Percentiles rank a stretch among this genome's conserved stretches.
Conservation (phyloP, 1,284 basidiomycete species). For the Ustilago lituana region DNA sequence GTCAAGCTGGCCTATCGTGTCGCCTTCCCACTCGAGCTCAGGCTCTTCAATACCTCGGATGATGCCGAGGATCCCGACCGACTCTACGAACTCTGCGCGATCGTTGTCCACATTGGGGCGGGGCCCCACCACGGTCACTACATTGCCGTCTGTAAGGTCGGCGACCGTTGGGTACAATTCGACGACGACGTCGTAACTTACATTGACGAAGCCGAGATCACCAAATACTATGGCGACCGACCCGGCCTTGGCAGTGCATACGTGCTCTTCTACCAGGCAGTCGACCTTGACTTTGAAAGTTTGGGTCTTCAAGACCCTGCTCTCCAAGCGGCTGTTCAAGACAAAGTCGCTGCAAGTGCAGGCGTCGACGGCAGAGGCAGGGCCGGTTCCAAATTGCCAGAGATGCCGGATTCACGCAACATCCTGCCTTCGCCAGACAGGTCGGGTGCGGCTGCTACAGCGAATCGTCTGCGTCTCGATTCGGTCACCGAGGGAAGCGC, state of each 20-base stretch:
- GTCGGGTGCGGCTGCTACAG: slow-evolving; percentile 21
- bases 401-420: slow-evolving; percentile 13
- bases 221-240: slow-evolving; percentile 93
- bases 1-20: slow-evolving; percentile 96
- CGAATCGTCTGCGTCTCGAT: slow-evolving; percentile 26
- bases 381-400: slow-evolving; percentile 20
- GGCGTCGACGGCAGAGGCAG: slow-evolving; percentile 32
- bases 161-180: slow-evolving; percentile 84
- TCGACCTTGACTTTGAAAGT: slow-evolving; percentile 71
- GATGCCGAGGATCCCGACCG: slow-evolving; percentile 85
- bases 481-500: slow-evolving; percentile 35
- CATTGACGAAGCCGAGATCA: slow-evolving; percentile 87
- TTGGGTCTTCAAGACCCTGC: slow-evolving; percentile 36
- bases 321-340: slow-evolving; percentile 19
- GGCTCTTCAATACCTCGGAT: slow-evolving; percentile 96
- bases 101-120: slow-evolving; percentile 96
- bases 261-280: slow-evolving; percentile 95
- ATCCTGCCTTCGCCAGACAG: slow-evolving; percentile 28
- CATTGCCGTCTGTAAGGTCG: slow-evolving; percentile 90
- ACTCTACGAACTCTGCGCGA: slow-evolving; percentile 91
- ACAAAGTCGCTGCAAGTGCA: slow-evolving; percentile 11
- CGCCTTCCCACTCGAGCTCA: slow-evolving; percentile 90
- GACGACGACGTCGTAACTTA: slow-evolving; percentile 92
- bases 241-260: slow-evolving; percentile 84
- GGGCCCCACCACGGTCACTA: slow-evolving; percentile 98